Conservation (phyloP, 352 stramenopile genomes). For the Phytopythium delawarense region DNA sequence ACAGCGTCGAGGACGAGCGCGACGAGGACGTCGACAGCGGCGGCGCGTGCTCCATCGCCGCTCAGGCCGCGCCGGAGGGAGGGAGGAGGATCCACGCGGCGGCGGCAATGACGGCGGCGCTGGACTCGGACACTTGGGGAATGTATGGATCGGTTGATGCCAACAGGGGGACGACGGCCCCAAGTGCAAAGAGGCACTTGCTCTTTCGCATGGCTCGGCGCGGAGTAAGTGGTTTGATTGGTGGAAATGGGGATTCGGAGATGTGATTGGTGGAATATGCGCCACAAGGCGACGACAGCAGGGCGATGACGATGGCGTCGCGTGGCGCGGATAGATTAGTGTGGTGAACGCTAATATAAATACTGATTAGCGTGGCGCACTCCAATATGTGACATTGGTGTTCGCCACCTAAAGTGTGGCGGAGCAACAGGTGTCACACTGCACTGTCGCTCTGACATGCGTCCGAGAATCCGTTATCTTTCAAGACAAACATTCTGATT, state of each 20-base stretch:
- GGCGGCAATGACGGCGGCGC: not conserved
- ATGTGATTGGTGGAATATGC: not conserved
- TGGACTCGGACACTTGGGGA: too few relatives aligned
- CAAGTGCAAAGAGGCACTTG: conserved; percentile 1
- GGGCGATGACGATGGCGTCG: not conserved
- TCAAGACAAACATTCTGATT: too few relatives aligned
- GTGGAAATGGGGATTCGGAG: not conserved
- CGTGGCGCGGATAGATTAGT: not conserved
- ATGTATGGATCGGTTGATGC: too few relatives aligned
- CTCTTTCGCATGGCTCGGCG: not conserved
- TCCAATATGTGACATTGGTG: not conserved
- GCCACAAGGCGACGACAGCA: not conserved
- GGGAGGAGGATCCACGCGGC: not conserved
- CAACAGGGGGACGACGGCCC: not conserved
- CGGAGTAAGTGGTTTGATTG: not conserved
- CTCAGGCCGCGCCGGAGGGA: conserved; percentile 1
- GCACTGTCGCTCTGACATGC: too few relatives aligned
- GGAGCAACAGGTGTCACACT: too few relatives aligned
- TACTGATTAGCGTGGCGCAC: too few relatives aligned
- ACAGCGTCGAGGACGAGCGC: conserved; percentile 21
- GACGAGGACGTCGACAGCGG: conserved; percentile 36
- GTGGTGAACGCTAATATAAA: not conserved
- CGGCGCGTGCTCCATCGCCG: conserved; percentile 13
- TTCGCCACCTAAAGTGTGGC: not conserved
- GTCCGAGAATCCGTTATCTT: too few relatives aligned